phyloP scores from a whole-genome alignment of 2,329 filamentous ascomycete species.

The Venturia oleaginea region DNA sequence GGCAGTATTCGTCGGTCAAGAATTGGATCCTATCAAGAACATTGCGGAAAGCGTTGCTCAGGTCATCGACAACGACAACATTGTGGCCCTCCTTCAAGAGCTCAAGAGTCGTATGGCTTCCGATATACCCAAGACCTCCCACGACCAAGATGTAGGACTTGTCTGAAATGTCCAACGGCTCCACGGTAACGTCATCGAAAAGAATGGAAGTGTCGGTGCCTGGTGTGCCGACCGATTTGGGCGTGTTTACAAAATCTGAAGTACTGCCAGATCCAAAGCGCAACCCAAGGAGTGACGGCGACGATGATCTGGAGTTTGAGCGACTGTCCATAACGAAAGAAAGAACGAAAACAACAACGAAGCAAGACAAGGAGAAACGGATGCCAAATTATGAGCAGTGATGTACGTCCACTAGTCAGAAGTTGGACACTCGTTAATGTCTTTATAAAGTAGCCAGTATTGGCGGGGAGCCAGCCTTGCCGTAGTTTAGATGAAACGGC shows the following conservation, averaged over 20 bases:
- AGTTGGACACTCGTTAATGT: slow-evolving; percentile 17
- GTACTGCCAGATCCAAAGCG: slow-evolving; percentile 1
- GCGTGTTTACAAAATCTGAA: slow-evolving; percentile 19
- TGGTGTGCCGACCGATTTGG: slow-evolving; percentile 32
- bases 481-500: slow-evolving; percentile 12
- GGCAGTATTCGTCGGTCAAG: slow-evolving; percentile 27
- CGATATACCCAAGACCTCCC: slow-evolving; percentile 47
- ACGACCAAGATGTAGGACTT: slow-evolving; percentile 42
- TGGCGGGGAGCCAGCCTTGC: slow-evolving; percentile 1
- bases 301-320: slow-evolving; percentile 19
- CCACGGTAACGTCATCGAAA: slow-evolving; percentile 37
- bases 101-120: slow-evolving; percentile 47
- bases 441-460: slow-evolving; percentile 9
- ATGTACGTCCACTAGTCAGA: slow-evolving; percentile 15
- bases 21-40: slow-evolving; percentile 29
- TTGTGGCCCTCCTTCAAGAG: slow-evolving; percentile 46
- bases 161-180: slow-evolving; percentile 38
- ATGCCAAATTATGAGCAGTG: background rate
- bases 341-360: background rate
- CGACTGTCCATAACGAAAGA: slow-evolving; percentile 20
- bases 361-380: slow-evolving; percentile 1
- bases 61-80: slow-evolving; percentile 39
- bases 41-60: slow-evolving; percentile 37
- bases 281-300: slow-evolving; percentile 22
- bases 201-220: slow-evolving; percentile 36